Evolutionary conservation across 257 asterid genomes (phyloP), one percentile per base, ranked within the genome.

Genomic region (Solanum virginianum): DNA sequence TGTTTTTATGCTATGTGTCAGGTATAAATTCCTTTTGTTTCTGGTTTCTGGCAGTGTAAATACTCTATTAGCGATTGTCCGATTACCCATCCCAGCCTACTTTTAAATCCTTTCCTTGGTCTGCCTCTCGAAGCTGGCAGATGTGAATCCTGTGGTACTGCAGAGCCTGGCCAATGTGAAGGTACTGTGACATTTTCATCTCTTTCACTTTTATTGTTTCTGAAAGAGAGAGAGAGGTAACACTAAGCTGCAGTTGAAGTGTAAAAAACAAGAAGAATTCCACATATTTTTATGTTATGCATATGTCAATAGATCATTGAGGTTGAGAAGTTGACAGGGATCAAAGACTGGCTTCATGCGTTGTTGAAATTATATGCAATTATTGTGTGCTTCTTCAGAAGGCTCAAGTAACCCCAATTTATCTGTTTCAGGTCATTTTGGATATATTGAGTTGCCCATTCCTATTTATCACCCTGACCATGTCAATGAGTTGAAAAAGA

Each of bases 101-200:
- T 97, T 43, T 91, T 95, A 13, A 97, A 97, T 85, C 98, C 98
- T 81, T 97, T 93, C 86, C 99, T 95, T 87, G 98, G 99, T 71
- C 90, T 97, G 88, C 99, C 98, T 6, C 97, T 97, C 62, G 95
- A 97, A 87, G 90, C 90, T 60, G 99, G 98, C 26, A 95, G 93
- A 93, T 97, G 99, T 70, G 98, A 95, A 89, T 94, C 98, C 43
- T 97, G 98, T 39, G 98, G 98, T 59, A 90, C 97, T 65, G 96
- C 94, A 68, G 99, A 97, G 89, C 93, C 98, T 49, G 98, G 99
- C 75, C 97, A 94, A 86, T 97, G 99, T 84, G 98, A 97, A 95
- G 99, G 99, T 95, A 90, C 82, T 51, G 5, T 26, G 20, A 51
- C 82, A 77, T 51, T 49, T 77, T 77, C 63, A 26, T 51, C 26